Evolutionary conservation across 2,329 filamentous ascomycete genomes (phyloP).

Genomic region (Aspergillus flavus): DNA sequence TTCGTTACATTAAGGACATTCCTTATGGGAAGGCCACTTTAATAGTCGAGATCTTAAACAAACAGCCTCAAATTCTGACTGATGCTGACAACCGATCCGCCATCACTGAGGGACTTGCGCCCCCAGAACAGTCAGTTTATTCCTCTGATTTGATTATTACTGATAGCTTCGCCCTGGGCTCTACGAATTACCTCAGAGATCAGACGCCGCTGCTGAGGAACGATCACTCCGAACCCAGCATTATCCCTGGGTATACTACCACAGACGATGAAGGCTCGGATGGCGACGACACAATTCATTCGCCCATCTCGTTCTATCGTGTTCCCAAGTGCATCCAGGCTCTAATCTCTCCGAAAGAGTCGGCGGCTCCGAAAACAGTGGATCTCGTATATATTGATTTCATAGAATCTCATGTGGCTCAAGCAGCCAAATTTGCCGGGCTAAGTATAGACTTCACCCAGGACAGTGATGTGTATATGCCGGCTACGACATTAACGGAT

Average conservation of each 20-base stretch:
- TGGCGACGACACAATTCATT: conserved; percentile 88
- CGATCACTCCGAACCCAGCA: conserved; percentile 34
- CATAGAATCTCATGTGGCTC: conserved; percentile 76
- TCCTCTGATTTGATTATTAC: conserved; percentile 23
- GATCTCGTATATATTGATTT: conserved; percentile 93
- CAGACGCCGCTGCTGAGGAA: conserved; percentile 32
- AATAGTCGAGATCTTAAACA: conserved; percentile 63
- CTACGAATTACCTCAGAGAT: conserved; percentile 10
- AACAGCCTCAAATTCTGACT: conserved; percentile 55
- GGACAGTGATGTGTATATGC: conserved; percentile 57
- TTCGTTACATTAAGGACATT: conserved; percentile 77
- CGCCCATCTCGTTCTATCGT: conserved; percentile 70
- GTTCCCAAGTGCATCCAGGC: conserved; percentile 85
- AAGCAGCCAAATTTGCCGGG: conserved; percentile 68
- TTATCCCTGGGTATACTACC: conserved; percentile 82
- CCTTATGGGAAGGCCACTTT: conserved; percentile 74
- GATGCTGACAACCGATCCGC: conserved; percentile 16
- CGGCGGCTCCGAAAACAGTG: conserved; percentile 66
- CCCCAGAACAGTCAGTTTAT: conserved; percentile 48
- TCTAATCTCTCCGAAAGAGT: conserved; percentile 51
- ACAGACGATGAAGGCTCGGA: conserved; percentile 78
- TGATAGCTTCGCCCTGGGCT: conserved; percentile 12
- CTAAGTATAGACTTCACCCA: conserved; percentile 49
- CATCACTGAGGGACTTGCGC: conserved; percentile 38
- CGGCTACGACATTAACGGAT: conserved; percentile 57